Conservation (phyloP, 2,329 filamentous ascomycete species). For the Elsinoe ampelina region DNA sequence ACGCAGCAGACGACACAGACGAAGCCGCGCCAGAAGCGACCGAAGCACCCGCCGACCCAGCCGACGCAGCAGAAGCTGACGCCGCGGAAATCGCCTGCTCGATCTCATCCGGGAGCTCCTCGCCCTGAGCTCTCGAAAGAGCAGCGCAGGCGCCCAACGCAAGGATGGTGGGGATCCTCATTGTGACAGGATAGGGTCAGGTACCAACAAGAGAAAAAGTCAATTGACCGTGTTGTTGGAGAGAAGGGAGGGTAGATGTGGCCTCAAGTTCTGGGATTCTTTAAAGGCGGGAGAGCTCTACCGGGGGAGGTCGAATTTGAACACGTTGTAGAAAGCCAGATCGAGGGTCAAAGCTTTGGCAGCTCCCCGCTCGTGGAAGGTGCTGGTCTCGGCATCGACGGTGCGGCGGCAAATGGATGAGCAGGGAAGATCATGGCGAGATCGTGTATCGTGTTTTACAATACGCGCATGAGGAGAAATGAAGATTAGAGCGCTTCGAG, state of each 20-base stretch:
- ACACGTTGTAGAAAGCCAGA: neutral
- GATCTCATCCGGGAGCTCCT: slow-evolving; percentile 52
- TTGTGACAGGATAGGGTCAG: slow-evolving; percentile 36
- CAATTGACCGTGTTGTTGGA: slow-evolving; percentile 4
- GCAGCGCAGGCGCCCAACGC: slow-evolving; percentile 60
- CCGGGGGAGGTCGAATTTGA: neutral
- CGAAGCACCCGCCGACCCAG: slow-evolving; percentile 1
- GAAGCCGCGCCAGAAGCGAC: slow-evolving; percentile 31
- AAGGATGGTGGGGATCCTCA: slow-evolving; percentile 77
- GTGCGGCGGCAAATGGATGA: neutral
- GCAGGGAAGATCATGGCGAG: too few relatives aligned
- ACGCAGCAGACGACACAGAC: slow-evolving; percentile 44
- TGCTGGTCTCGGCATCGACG: slow-evolving; percentile 9
- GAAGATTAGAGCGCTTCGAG: too few relatives aligned
- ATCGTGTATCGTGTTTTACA: neutral
- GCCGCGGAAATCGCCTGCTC: slow-evolving; percentile 41
- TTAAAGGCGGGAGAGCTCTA: neutral
- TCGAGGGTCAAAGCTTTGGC: slow-evolving; percentile 2
- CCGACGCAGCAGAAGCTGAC: slow-evolving; percentile 17
- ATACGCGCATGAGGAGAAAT: neutral
- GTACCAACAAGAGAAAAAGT: neutral
- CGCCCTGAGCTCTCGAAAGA: slow-evolving; percentile 51
- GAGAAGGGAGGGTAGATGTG: neutral
- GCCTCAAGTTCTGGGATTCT: neutral
- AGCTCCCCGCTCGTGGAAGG: neutral